These are phyloP conservation scores for Puccinia brachypodii DNA, from an alignment of 1,284 basidiomycete species.

Conservation along the genomic window DNA sequence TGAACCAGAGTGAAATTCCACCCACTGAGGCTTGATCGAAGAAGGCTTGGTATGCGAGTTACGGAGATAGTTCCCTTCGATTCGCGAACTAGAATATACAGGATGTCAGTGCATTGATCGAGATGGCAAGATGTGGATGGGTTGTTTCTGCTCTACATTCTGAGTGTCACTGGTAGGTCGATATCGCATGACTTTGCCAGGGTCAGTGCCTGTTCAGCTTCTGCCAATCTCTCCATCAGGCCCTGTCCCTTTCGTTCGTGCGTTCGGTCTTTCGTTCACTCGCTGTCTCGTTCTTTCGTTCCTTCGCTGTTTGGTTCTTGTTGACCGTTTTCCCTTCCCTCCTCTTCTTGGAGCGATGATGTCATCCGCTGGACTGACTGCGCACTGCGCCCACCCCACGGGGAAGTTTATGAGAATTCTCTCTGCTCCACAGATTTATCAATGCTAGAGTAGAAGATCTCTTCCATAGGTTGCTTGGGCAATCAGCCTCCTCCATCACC, in stretches of 20 bases:
- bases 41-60: not conserved
- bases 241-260: no score
- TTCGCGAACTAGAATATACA: constrained; percentile 47
- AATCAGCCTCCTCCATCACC: no score
- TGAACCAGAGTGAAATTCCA: constrained; percentile 10
- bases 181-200: constrained; percentile 84
- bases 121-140: not conserved
- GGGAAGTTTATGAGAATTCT: not conserved
- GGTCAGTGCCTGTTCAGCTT: constrained; percentile 61
- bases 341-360: not conserved
- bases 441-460: no score
- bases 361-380: not conserved
- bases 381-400: not conserved
- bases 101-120: not conserved
- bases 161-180: constrained; percentile 78
- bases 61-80: constrained; percentile 28
- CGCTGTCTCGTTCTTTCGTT: not conserved
- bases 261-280: not conserved
- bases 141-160: constrained; percentile 66
- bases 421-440: not conserved
- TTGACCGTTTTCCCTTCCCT: not conserved
- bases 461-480: no score
- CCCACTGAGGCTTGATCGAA: constrained; percentile 8
- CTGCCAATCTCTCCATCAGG: constrained; percentile 32
- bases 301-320: not conserved